Evolutionary conservation across 371 early-diverging fungal genomes (phyloP).

Genomic region (Mortierella sp.): DNA sequence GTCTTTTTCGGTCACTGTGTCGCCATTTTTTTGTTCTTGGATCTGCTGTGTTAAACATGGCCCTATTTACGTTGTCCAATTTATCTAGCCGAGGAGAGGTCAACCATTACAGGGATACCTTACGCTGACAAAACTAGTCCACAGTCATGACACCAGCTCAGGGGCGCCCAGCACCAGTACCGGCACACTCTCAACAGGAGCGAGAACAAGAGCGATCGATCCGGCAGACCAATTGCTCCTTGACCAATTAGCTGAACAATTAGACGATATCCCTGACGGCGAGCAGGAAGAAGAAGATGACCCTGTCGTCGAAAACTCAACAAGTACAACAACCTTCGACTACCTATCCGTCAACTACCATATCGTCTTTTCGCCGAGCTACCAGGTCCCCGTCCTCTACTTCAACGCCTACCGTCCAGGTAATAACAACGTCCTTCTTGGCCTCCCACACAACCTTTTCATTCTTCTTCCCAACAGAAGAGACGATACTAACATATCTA

Average conservation of each 20-base stretch:
- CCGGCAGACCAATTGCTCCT: conserved; percentile 23
- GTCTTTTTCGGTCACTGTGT: neutral
- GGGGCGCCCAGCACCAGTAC: neutral
- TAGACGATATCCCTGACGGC: conserved; percentile 23
- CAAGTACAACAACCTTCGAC: neutral
- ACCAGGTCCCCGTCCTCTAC: conserved; percentile 81
- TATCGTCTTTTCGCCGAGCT: conserved; percentile 75
- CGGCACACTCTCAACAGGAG: neutral
- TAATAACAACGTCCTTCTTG: conserved; percentile 15
- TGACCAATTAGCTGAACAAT: conserved; percentile 30
- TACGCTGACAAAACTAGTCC: conserved; percentile 20
- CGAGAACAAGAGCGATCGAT: neutral
- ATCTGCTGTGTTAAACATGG: no score
- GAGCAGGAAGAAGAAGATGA: conserved; percentile 6
- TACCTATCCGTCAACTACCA: conserved; percentile 71
- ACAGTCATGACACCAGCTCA: neutral
- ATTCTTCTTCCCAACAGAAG: neutral
- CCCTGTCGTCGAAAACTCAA: neutral
- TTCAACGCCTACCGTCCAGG: conserved; percentile 67
- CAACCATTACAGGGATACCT: conserved; percentile 32
- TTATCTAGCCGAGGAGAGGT: conserved; percentile 20
- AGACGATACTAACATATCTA: no score
- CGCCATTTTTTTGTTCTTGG: neutral
- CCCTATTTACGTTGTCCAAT: neutral
- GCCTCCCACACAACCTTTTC: no score